Evolutionary conservation across 2,329 filamentous ascomycete species (phyloP).

Genomic region (Trichoderma pleuroti): DNA sequence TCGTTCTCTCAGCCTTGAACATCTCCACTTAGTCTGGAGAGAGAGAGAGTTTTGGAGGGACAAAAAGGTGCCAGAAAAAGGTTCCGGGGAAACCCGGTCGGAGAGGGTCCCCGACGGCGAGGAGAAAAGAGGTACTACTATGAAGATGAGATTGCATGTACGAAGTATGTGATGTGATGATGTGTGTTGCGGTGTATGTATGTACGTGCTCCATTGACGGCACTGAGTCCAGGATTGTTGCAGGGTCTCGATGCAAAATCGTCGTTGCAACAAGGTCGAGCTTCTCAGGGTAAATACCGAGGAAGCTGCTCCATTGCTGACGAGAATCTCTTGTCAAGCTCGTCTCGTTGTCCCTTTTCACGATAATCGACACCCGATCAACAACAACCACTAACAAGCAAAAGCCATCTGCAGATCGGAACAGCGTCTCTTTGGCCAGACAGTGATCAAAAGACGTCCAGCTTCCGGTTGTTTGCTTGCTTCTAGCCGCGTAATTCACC

Average conservation of each 20-base stretch:
- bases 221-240: background rate
- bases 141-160: background rate
- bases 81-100: slow-evolving; percentile 8
- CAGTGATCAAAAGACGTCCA: background rate
- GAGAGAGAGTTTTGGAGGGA: background rate
- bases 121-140: no score
- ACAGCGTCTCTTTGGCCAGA: background rate
- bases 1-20: background rate
- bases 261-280: background rate
- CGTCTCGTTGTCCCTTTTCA: background rate
- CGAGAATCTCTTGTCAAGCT: background rate
- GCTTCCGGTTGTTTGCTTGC: background rate
- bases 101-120: background rate
- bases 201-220: background rate
- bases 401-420: background rate
- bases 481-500: background rate
- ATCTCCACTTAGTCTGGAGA: background rate
- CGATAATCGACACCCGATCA: background rate
- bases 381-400: background rate
- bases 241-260: background rate
- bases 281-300: background rate
- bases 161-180: background rate
- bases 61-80: background rate
- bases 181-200: background rate
- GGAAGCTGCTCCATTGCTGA: background rate